Conservation (phyloP, 2,329 filamentous ascomycete genomes). For the Cercospora beticola region DNA sequence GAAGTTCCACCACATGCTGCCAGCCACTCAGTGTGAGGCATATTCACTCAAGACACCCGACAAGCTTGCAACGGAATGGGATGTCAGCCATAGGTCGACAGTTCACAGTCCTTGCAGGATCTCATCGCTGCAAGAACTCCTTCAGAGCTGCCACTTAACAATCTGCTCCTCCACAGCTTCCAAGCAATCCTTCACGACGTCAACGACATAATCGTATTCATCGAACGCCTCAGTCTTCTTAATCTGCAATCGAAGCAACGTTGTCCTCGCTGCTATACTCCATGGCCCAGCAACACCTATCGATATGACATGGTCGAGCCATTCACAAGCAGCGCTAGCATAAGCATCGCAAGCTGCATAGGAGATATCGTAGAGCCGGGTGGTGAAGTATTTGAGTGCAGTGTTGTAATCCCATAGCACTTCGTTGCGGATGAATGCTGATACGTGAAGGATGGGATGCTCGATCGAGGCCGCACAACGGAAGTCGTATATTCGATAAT, state of each 20-base stretch:
- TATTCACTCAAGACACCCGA: too few relatives aligned
- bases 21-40: too few relatives aligned
- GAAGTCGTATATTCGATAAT: not conserved
- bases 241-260: not conserved
- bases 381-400: not conserved
- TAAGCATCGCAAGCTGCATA: not conserved
- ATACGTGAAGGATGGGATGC: constrained; percentile 1
- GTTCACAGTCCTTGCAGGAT: too few relatives aligned
- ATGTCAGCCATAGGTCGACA: too few relatives aligned
- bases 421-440: not conserved
- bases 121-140: too few relatives aligned
- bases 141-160: not conserved
- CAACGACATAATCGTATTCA: not conserved
- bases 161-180: not conserved
- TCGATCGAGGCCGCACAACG: not conserved
- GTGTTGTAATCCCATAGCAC: not conserved
- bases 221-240: not conserved
- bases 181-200: not conserved
- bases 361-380: not conserved
- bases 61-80: too few relatives aligned
- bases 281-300: not conserved
- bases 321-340: not conserved
- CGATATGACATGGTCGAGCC: not conserved
- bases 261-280: not conserved
- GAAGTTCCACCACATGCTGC: too few relatives aligned